Base-by-base conservation (phyloP, 495 filamentous ascomycete genomes). In the Aspergillus affinis region DNA sequence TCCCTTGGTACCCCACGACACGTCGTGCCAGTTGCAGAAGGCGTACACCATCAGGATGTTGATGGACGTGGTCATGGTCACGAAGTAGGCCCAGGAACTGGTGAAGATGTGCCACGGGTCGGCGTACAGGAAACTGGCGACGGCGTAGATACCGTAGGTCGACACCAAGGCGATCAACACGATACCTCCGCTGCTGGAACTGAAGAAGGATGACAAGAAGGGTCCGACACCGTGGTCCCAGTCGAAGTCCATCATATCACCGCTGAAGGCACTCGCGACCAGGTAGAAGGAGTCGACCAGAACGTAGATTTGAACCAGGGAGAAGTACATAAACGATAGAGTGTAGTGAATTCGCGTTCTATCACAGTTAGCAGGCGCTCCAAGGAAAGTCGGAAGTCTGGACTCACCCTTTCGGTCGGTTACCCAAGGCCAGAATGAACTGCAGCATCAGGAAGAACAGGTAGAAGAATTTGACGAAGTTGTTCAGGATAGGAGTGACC, bases 21-120 rank as follows among this genome's bases (percentile, higher is more conserved):
- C 94, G 73, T 98, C 94, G 79, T 98, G 94, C 94, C 94, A 98
- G 81, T 98, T 98, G 83, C 92, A 93, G 86, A 97, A 98, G 58
- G 81, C 91, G 78, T 98, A 98, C 58, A 98, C 92, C 82, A 93
- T 98, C 67, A 98, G 84, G 62, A 98, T 93, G 75, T 98, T 98
- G 87, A 97, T 91, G 73, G 95, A 97, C 21, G 91, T 95, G 12
- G 94, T 93, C 86, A 94, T 93, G 65, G 93, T 84, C 48, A 93
- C 78, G 63, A 98, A 84, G 76, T 98, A 98, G 62, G 91, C 85
- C 61, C 90, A 90, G 76, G 96, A 97, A 32, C 91, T 96, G 69
- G 92, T 92, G 79, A 98, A 92, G 90, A 98, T 97, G 82, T 98
- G 94, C 93, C 93, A 98, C n/a, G 94, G 94, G 71, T 98, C 94